Base-by-base conservation (phyloP, 148 eudicot genomes). In the Fagopyrum homotropicum region DNA sequence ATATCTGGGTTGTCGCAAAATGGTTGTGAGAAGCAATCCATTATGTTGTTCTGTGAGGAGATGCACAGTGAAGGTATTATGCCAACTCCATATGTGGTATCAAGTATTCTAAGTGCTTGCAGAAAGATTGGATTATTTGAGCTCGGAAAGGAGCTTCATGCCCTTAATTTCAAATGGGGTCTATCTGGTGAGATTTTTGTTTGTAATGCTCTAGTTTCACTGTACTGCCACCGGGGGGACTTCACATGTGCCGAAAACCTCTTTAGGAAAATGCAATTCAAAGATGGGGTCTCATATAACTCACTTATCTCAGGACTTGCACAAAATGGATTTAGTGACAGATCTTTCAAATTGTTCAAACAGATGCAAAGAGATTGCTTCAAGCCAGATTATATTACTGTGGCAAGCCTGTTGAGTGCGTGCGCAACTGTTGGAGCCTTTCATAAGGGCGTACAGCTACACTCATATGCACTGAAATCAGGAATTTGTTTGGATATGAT, bases 281-380 rank as follows among this genome's bases (percentile, higher is more conserved):
- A 81, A 81, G 98, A 95, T 78, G 86, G 76, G 59, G 86, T 90
- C n/a, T 86, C 98, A 1, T 95, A 87, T 79, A 92, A 95, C 82
- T 84, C 97, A 5, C 88, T 95, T 9, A 95, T 95, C 72, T 90
- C 98, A 7, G 97, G 98, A 47, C 88, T 95, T 78, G 86, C 96
- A 74, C 91, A 86, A 80, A 72, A 80, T 80, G 96, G 96, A 78
- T 78, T 79, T 46, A 80, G 84, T 49, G 88, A 88, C 46, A 84
- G 77, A 51, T 86, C 96, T 77, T 82, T 95, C 11, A 69, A 83
- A 47, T 77, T 92, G 74, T 87, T 90, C 77, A 82, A 84, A 77
- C 83, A 85, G 77, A 95, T 95, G 98, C 93, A 85, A 73, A 76
- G 46, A 35, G 91, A 89, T 84, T 77, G 72, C 48, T 77, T 95